A percentile compares a stretch with the other conserved stretches of the same genome.
These are phyloP conservation scores for Tilletia caries DNA, from an alignment of 1,284 basidiomycete species.

Conservation along the genomic window DNA sequence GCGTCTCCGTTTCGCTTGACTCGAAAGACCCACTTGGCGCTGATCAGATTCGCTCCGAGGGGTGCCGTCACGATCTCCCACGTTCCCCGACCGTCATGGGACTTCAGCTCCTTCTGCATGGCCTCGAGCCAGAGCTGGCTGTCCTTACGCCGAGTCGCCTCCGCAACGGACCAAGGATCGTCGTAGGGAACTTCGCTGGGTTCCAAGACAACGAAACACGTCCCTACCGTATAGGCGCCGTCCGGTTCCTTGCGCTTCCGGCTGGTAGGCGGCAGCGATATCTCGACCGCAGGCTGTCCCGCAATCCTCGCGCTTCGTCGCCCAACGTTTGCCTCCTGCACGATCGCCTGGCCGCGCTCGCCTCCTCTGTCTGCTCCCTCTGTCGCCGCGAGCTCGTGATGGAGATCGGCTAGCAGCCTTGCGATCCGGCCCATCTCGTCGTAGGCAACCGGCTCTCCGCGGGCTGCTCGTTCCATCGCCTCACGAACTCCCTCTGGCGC, in stretches of 20 bases:
- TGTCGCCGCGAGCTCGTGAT: neutral
- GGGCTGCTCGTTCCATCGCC: neutral
- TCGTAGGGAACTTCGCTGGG: no score
- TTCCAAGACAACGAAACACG: neutral
- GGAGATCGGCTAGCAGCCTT: neutral
- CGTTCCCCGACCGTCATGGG: slow-evolving; percentile 37
- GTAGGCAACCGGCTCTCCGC: no score
- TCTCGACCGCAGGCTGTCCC: neutral
- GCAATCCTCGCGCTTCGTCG: neutral
- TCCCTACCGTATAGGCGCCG: neutral
- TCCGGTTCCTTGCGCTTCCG: neutral
- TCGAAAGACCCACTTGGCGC: slow-evolving; percentile 54
- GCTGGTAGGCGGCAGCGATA: neutral
- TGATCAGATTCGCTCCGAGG: slow-evolving; percentile 36
- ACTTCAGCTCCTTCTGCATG: slow-evolving; percentile 45
- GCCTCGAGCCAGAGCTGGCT: slow-evolving; percentile 48
- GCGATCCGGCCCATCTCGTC: no score
- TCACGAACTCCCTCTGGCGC: no score
- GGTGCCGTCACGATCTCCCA: slow-evolving; percentile 44
- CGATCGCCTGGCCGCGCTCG: neutral
- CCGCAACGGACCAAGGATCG: slow-evolving; percentile 26
- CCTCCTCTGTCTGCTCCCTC: neutral
- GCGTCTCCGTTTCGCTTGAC: slow-evolving; percentile 54
- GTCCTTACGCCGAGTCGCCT: slow-evolving; percentile 44
- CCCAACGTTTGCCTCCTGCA: neutral